Evolutionary conservation across 148 eudicot genomes (phyloP).

Genomic region (Dysphania ambrosioides): DNA sequence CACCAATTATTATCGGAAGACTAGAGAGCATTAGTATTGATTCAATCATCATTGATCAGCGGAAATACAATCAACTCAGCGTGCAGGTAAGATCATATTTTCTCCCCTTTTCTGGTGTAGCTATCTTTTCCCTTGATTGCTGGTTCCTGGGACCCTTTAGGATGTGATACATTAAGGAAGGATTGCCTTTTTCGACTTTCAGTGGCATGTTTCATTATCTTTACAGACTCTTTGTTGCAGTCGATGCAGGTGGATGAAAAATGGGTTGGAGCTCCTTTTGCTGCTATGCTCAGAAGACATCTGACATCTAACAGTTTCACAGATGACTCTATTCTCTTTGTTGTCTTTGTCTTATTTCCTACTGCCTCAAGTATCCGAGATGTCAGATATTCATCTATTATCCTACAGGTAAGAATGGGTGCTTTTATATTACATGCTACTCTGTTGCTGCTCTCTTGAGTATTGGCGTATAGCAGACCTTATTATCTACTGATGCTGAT

Average conservation of each 20-base stretch:
- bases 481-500: background rate
- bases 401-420: constrained; percentile 65
- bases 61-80: constrained; percentile 55
- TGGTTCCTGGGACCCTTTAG: background rate
- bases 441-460: background rate
- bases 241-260: constrained; percentile 71
- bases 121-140: background rate
- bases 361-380: constrained; percentile 59
- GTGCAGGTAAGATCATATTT: constrained; percentile 53
- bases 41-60: constrained; percentile 55
- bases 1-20: constrained; percentile 55
- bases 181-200: background rate
- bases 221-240: constrained; percentile 34
- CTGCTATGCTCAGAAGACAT: constrained; percentile 82
- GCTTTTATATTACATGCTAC: background rate
- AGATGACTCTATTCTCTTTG: constrained; percentile 47
- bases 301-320: constrained; percentile 40
- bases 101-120: background rate
- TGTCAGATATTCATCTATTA: constrained; percentile 71
- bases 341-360: constrained; percentile 54
- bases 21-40: constrained; percentile 59
- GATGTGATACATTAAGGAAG: background rate
- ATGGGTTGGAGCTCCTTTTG: constrained; percentile 95
- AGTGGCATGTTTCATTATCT: background rate
- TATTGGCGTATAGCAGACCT: background rate